Base-by-base conservation (phyloP, 768 basidiomycete species). In the Austroboletus eburneus region DNA sequence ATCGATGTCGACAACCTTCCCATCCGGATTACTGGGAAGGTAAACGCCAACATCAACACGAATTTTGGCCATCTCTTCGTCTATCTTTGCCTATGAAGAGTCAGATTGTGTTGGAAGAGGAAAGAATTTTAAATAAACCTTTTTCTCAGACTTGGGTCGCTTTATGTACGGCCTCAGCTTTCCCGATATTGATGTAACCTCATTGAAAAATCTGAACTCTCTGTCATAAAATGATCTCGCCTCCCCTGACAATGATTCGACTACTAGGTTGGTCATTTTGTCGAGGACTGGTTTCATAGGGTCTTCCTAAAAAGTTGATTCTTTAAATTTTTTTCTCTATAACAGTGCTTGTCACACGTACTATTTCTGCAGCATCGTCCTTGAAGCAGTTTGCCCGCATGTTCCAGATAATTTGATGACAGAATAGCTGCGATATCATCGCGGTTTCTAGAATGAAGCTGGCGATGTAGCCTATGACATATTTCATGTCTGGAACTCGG, bases 391-490 rank as follows among this genome's bases (percentile, higher is more conserved):
- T 99, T 5, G 96, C 96, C 59, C 95, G 95, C 96, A 98, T 98
- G 65, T 98, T 99, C 96, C 96, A 99, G 51, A 99, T 91, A 53
- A 98, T 98, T 70, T 99, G 96, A 63, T 99, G 96, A 62, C 96
- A 99, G 72, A 99, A 99, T 20, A 92, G 68, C 63, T 95, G 94
- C 2, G 95, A 98, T 43, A 98, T 91, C 69, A 91, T 95, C 7
- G 95, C 87, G 1, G 94, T 96, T 70, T 98, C 94, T 54, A 93
- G 92, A 56, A 98, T 91, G 75, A 97, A 99, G 18, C 84, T 82
- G 48, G 87, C 80, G 23, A 98, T 91, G 67, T 98, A 98, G 16
- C 91, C 95, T 94, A 52, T 3, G 24, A 14, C 39, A 7, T 7
- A 29, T 42, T 47, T 36, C 23, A 3, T 39, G 38, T 45, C 36